These are phyloP conservation scores for Colletotrichum ledebouriae DNA, from an alignment of 2,329 filamentous ascomycete genomes.

Conservation along the genomic window DNA sequence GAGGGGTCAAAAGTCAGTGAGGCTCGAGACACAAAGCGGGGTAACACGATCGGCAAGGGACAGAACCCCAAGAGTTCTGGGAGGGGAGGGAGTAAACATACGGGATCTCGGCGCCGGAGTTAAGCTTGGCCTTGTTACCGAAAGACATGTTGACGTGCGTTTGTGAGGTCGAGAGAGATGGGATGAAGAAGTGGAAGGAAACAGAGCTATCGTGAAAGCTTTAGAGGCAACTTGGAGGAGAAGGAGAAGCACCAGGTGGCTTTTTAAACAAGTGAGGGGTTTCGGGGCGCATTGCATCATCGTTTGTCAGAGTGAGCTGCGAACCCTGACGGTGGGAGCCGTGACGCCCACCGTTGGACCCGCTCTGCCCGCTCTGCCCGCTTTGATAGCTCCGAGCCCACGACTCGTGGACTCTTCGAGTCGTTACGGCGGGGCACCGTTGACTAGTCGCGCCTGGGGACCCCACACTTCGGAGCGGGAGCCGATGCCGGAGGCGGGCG, in stretches of 20 bases:
- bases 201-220: background rate
- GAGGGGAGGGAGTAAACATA: constrained; percentile 12
- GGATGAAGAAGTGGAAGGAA: constrained; percentile 1
- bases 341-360: constrained; percentile 39
- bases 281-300: constrained; percentile 39
- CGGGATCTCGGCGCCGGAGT: constrained; percentile 75
- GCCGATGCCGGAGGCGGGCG: constrained; percentile 17
- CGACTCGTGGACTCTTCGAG: constrained; percentile 6
- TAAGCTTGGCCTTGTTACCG: constrained; percentile 69
- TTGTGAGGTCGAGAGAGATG: background rate
- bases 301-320: constrained; percentile 41
- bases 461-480: constrained; percentile 28
- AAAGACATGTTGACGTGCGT: constrained; percentile 63
- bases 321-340: constrained; percentile 34
- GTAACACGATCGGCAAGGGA: constrained; percentile 27
- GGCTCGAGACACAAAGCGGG: constrained; percentile 53
- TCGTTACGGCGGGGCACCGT: constrained; percentile 15
- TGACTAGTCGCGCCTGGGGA: constrained; percentile 16
- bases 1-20: constrained; percentile 48
- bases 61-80: background rate
- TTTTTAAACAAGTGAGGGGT: constrained; percentile 35
- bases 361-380: constrained; percentile 28
- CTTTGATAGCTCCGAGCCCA: constrained; percentile 16
- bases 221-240: too few species aligned
- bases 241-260: constrained; percentile 9